These are phyloP conservation scores for Rubia yunnanensis DNA, from an alignment of 257 asterid species.

Conservation along the genomic window DNA sequence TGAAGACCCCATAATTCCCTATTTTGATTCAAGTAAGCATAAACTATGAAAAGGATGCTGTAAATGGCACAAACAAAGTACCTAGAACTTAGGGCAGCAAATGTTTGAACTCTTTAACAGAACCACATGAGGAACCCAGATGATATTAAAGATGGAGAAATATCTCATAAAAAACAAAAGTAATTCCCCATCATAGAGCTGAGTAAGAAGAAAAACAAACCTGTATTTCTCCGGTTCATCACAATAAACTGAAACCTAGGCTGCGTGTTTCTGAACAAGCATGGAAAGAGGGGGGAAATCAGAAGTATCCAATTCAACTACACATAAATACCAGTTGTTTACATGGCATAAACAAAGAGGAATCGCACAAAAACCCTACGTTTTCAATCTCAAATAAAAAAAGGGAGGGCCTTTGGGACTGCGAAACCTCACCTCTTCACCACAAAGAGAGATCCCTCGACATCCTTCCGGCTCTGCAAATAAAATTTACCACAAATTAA, in stretches of 20 bases:
- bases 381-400: background rate
- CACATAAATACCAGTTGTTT: background rate
- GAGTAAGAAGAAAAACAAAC: slow-evolving; percentile 21
- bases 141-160: background rate
- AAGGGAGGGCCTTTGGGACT: background rate
- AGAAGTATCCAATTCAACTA: background rate
- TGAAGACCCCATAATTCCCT: background rate
- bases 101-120: background rate
- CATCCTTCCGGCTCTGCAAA: slow-evolving; percentile 84
- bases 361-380: slow-evolving; percentile 12
- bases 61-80: background rate
- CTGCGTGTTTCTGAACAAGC: slow-evolving; percentile 56
- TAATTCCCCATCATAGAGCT: too few species aligned
- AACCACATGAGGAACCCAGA: background rate
- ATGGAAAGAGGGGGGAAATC: slow-evolving; percentile 4
- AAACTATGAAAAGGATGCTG: background rate
- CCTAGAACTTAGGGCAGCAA: background rate
- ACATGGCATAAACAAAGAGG: background rate
- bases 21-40: background rate
- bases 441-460: slow-evolving; percentile 86
- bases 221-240: slow-evolving; percentile 80
- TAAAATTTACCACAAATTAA: background rate
- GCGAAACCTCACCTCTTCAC: slow-evolving; percentile 58
- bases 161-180: background rate
- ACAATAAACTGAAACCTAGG: slow-evolving; percentile 90